Base-by-base conservation (phyloP, 1,139 yeast species). In the Zygoascus meyerae region DNA sequence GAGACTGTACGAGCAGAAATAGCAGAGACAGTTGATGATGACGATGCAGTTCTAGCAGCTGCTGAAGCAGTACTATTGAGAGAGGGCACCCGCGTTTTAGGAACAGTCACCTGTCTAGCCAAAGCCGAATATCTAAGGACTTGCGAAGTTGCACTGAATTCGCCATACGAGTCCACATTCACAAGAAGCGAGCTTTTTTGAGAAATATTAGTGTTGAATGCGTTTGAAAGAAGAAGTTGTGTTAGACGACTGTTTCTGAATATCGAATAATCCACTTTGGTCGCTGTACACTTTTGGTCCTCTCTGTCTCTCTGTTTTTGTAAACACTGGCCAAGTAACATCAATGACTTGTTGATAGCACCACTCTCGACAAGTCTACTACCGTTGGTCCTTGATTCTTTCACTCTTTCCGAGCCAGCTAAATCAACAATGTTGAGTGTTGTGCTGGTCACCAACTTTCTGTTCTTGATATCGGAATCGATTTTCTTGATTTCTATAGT, bases 141-240 rank as follows among this genome's bases (percentile, higher is more conserved):
- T 52, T 71, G 75, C n/a, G 78, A 63, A 36, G 79, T 77, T 8
- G 80, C 75, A 11, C 82, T 81, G 26, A 79, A 78, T 46, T 65
- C 67, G 18, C 83, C 84, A 53, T 74, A 76, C 0, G 86, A 85
- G 57, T 83, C 89, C 46, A 83, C 67, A 42, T 82, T 83, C 34
- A 82, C 75, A 26, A 82, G 55, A 36, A 66, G 53, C 2, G 53
- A 56, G 2, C 64, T 53, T 34, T 54, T 53, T 42, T 60, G 48
- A 64, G 66, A 48, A 40, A 67, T 61, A 16, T 57, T 52, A 37
- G 62, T 60, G 26, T 67, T 68, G 40, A 71, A 69, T 42, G 71
- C 68, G 54, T 75, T 77, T 33, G 74, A 65, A 35, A 76, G 63
- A 3, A 76, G 62, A 18, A 77, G 54, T 52, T 77, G 71, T 2